A percentile compares a stretch with the other conserved stretches of the same genome.
Evolutionary conservation across 2,329 filamentous ascomycete species (phyloP).

Genomic region (Blumeria hordei): DNA sequence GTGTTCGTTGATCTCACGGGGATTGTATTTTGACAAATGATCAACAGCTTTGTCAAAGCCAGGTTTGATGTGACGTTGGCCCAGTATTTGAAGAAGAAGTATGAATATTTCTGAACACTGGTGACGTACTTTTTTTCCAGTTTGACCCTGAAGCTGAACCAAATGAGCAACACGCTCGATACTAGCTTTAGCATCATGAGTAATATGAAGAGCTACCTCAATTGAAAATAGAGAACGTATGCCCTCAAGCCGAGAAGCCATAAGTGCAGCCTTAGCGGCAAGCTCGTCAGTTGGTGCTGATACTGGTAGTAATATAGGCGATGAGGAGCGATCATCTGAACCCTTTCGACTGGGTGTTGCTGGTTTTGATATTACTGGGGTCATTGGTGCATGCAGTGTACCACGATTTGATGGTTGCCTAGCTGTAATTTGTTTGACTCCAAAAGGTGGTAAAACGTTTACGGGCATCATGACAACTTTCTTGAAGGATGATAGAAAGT

Average conservation of each 20-base stretch:
- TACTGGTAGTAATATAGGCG: conserved; percentile 20
- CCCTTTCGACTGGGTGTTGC: conserved; percentile 23
- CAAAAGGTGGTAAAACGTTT: conserved; percentile 52
- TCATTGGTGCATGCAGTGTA: conserved; percentile 12
- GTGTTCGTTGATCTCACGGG: conserved; percentile 53
- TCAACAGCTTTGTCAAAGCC: conserved; percentile 84
- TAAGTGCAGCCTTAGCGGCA: conserved; percentile 89
- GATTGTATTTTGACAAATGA: conserved; percentile 78
- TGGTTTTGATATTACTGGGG: conserved; percentile 20
- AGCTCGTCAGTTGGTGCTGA: conserved; percentile 75
- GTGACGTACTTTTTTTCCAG: conserved; percentile 60
- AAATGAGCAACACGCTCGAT: conserved; percentile 71
- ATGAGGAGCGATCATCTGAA: conserved; percentile 8
- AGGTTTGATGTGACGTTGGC: conserved; percentile 66
- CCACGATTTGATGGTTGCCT: conserved; percentile 1
- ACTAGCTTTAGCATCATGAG: conserved; percentile 69
- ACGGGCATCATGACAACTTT: conserved; percentile 99
- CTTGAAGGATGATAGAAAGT: conserved; percentile 89
- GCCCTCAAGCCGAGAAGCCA: conserved; percentile 82
- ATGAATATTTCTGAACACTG: conserved; percentile 85
- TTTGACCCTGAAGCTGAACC: conserved; percentile 53
- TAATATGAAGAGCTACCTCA: conserved; percentile 72
- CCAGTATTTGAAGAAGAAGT: conserved; percentile 57
- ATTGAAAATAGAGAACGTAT: conserved; percentile 93
- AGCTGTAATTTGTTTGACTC: conserved; percentile 11